Evolutionary conservation across 441 rosid species (phyloP).

Genomic region (Theobroma grandiflorum): DNA sequence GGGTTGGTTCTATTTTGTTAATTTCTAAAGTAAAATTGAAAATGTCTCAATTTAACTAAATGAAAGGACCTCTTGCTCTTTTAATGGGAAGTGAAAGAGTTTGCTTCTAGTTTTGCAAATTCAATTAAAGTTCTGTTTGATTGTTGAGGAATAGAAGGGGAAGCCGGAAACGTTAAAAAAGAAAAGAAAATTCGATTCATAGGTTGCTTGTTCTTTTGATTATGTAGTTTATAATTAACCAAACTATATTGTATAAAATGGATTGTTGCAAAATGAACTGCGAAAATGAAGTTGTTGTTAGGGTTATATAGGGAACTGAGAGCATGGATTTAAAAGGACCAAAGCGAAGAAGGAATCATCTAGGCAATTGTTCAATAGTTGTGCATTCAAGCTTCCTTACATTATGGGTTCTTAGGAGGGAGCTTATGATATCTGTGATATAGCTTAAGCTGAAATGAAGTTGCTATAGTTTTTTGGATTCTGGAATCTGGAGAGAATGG

Average conservation of each 20-base stretch:
- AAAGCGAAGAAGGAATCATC: not conserved
- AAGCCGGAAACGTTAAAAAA: not conserved
- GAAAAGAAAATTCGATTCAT: not conserved
- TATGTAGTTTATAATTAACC: not conserved
- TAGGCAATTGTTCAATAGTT: not conserved
- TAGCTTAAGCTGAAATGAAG: not conserved
- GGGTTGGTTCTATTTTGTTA: not conserved
- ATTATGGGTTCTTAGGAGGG: not conserved
- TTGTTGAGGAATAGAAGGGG: constrained; percentile 10
- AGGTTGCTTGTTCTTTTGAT: not conserved
- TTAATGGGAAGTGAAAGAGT: not conserved
- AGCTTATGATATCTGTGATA: not conserved
- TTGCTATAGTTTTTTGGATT: not conserved
- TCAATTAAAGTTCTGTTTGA: constrained; percentile 16
- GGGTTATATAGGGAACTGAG: not conserved
- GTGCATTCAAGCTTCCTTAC: not conserved
- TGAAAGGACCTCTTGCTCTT: not conserved
- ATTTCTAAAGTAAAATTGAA: not conserved
- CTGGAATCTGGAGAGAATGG: not conserved
- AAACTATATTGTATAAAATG: not conserved
- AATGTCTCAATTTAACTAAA: not conserved
- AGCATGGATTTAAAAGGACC: not conserved
- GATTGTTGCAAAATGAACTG: not conserved
- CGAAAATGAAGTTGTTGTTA: not conserved
- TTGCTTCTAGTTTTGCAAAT: not conserved